Conservation (phyloP, 352 stramenopile species). For the Phytopythium delawarense region DNA sequence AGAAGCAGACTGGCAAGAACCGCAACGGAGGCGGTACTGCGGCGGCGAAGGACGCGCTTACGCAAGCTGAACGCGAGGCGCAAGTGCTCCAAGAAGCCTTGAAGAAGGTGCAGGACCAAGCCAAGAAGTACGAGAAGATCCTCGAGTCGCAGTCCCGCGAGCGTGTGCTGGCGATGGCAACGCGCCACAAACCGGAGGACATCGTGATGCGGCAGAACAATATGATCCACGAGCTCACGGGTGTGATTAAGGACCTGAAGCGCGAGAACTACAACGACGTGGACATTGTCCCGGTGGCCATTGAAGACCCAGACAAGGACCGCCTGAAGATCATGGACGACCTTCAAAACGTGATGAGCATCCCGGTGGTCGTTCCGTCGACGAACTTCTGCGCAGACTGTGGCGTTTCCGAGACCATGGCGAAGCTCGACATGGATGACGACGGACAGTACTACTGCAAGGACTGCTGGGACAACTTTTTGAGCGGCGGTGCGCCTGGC, state of each 20-base stretch:
- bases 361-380: conserved; percentile 66
- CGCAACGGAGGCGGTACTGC: conserved; percentile 9
- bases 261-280: conserved; percentile 73
- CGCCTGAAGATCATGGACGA: conserved; percentile 71
- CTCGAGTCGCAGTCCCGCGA: conserved; percentile 68
- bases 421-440: conserved; percentile 73
- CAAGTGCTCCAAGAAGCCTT: conserved; percentile 75
- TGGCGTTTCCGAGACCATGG: conserved; percentile 69
- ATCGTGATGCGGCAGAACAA: conserved; percentile 81
- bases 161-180: conserved; percentile 63
- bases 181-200: conserved; percentile 66
- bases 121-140: conserved; percentile 84
- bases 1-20: conserved; percentile 39
- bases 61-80: conserved; percentile 67
- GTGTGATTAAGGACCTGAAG: conserved; percentile 69
- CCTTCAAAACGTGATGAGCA: conserved; percentile 76
- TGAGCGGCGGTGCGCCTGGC: conserved; percentile 32
- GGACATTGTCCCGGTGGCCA: conserved; percentile 50
- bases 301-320: conserved; percentile 61
- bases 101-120: conserved; percentile 80
- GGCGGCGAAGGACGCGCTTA: conserved; percentile 58
- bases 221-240: conserved; percentile 69
- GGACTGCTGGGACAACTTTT: conserved; percentile 86
- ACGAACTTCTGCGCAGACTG: conserved; percentile 82
- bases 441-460: conserved; percentile 87